Evolutionary conservation across 2,329 filamentous ascomycete species (phyloP), one percentile per base, ranked within the genome.

Genomic region (Apiospora malaysiana): DNA sequence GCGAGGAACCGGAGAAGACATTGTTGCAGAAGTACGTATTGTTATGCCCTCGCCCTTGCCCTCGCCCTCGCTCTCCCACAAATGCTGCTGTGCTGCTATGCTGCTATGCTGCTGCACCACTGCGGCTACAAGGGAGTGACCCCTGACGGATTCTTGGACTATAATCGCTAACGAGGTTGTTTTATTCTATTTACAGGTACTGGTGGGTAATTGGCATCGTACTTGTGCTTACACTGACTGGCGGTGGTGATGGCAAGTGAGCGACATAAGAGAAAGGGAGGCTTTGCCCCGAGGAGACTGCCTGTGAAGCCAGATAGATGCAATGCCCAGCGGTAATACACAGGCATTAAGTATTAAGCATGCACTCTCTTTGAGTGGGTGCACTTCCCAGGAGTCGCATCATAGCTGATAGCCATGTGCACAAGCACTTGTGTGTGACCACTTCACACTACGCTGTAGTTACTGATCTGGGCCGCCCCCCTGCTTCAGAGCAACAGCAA

Each of bases 121-220:
- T n/a, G 25, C 25, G 25, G 25, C 3, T 45, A 16, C 12, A 18
- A 45, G 3, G 14, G 42, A 45, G 42, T 45, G 42, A 3, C 14
- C 16, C 42, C 12, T 16, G 4, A 4, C 16, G 42, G 6, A 4
- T 18, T 49, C 27, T 16, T 7, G 63, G 7, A 12, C 4, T 4
- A 21, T 18, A 18, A 21, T 12, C 45, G 43, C 40, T 43, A 21
- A 67, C 25, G 23, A 59, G 16, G 40, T 25, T 37, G 49, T 78
- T 77, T 83, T 86, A 79, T 85, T 77, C 37, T 70, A 66, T 37
- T 49, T 70, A 68, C 74, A 91, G 89, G 80, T 92, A 92, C 79
- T 92, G 90, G 90, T 92, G 90, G 90, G 79, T 90, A 75, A 80
- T 90, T 80, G 86, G 82, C 25, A 84, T 89, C 40, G 85, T 84